Percentiles rank a stretch among this genome's conserved stretches.
phyloP scores from a whole-genome alignment of 2,329 filamentous ascomycete genomes.

The Alternaria postmessia region DNA sequence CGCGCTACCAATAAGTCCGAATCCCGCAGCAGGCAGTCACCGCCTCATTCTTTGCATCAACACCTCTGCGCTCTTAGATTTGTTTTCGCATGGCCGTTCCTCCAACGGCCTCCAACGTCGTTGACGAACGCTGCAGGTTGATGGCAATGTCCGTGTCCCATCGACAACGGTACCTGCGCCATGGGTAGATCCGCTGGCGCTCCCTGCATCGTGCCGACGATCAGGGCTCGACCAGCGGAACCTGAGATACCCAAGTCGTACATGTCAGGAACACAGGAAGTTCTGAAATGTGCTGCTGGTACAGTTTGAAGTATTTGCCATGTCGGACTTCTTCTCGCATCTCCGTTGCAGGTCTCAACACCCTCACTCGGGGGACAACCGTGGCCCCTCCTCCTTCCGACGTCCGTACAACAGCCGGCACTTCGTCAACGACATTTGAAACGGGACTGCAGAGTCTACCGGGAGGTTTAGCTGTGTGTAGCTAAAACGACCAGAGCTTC shows the following conservation, averaged over 20 bases:
- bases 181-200: constrained; percentile 15
- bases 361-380: constrained; percentile 17
- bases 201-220: constrained; percentile 13
- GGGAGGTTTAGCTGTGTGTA: constrained; percentile 21
- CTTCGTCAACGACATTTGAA: constrained; percentile 26
- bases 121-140: not conserved
- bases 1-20: constrained; percentile 36
- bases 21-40: constrained; percentile 24
- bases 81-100: not conserved
- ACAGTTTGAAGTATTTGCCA: not conserved
- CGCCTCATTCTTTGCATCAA: constrained; percentile 10
- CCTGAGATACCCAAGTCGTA: not conserved
- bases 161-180: constrained; percentile 12
- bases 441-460: constrained; percentile 18
- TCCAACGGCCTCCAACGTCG: not conserved
- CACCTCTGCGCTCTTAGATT: not conserved
- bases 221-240: constrained; percentile 1
- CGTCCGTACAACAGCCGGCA: constrained; percentile 32
- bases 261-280: not conserved
- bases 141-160: not conserved
- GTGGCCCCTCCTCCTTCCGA: constrained; percentile 43
- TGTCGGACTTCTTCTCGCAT: constrained; percentile 19
- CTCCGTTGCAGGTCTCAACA: constrained; percentile 19
- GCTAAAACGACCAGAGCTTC: constrained; percentile 21
- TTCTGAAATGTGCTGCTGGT: not conserved